Evolutionary conservation across 768 basidiomycete genomes (phyloP), one percentile per base, ranked within the genome.

Genomic region (Pholiota microspora): DNA sequence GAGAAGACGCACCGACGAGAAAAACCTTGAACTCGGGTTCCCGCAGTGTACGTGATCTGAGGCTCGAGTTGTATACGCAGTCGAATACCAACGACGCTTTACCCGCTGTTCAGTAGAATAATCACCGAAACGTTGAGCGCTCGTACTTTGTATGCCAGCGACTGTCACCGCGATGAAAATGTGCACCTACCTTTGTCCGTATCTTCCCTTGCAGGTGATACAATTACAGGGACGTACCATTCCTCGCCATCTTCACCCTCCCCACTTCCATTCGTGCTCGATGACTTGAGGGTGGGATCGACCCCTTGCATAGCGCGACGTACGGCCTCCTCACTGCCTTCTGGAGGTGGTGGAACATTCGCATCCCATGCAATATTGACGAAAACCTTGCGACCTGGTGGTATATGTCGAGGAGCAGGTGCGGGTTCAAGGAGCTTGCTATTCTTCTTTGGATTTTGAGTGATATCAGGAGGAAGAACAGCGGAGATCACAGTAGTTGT

Each of bases 351-450:
- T 3, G 89, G 89, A 0, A 91, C 80, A 55, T 83, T 78, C 8
- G 70, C 16, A 53, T 88, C 88, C 80, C 83, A 92, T 15, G 84
- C 81, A 12, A 92, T 71, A 62, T 92, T 92, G 27, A 90, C 70
- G 65, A 92, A 92, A 29, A 90, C 67, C 68, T 92, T 91, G 56
- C 70, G 66, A 23, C 77, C 79, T 31, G 73, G 67, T 9, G 78
- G 72, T 16, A 86, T 69, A 9, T 68, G 58, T 21, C 73, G 63
- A 6, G 69, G 63, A 2, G 52, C 53, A 25, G 58, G 24, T 23
- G 53, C 25, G 45, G 69, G 72, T 42, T 72, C 69, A 15, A 69
- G 66, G 23, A 67, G 50, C 56, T 68, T 65, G 29, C 59, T 24
- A 36, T 48, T 53, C 6, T 54, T 29, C 47, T 31, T 54, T 55